These are phyloP conservation scores for Ophiobolus disseminans DNA, from an alignment of 2,329 filamentous ascomycete species.

Conservation along the genomic window DNA sequence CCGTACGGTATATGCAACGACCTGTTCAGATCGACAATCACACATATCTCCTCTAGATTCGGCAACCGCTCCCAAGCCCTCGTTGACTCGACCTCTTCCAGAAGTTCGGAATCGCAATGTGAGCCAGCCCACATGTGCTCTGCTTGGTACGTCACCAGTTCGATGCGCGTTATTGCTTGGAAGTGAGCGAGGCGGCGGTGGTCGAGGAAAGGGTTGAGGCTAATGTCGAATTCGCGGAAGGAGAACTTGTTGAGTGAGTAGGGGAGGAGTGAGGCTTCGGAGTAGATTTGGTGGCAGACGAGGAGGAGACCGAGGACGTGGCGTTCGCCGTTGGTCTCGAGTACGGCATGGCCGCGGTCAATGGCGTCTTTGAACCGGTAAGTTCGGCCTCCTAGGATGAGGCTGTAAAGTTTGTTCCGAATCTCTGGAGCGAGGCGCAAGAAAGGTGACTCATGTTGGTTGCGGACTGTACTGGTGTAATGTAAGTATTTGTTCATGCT, in stretches of 20 bases:
- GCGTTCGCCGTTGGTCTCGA: slow-evolving; percentile 1
- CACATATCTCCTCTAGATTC: neutral
- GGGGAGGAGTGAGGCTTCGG: slow-evolving; percentile 11
- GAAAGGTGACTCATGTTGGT: slow-evolving; percentile 6
- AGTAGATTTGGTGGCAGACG: slow-evolving; percentile 14
- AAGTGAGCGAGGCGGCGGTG: neutral
- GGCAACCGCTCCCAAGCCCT: neutral
- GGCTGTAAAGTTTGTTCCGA: slow-evolving; percentile 6
- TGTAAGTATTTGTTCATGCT: neutral
- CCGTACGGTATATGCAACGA: neutral
- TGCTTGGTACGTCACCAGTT: neutral
- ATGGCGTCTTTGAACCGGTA: slow-evolving; percentile 2
- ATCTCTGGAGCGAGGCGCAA: slow-evolving; percentile 16
- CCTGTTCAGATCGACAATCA: slow-evolving; percentile 1
- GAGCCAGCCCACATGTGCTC: neutral
- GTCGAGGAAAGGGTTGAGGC: neutral
- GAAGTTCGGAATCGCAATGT: neutral
- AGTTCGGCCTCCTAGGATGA: slow-evolving; percentile 2
- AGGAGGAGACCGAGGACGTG: slow-evolving; percentile 1
- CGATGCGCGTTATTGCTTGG: slow-evolving; percentile 1
- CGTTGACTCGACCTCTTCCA: neutral
- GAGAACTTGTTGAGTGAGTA: slow-evolving; percentile 1
- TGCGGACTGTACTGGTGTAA: neutral
- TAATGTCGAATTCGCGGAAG: slow-evolving; percentile 2
- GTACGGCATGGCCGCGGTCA: neutral